Conservation (phyloP, 148 eudicot genomes). For the Bassia scoparia region DNA sequence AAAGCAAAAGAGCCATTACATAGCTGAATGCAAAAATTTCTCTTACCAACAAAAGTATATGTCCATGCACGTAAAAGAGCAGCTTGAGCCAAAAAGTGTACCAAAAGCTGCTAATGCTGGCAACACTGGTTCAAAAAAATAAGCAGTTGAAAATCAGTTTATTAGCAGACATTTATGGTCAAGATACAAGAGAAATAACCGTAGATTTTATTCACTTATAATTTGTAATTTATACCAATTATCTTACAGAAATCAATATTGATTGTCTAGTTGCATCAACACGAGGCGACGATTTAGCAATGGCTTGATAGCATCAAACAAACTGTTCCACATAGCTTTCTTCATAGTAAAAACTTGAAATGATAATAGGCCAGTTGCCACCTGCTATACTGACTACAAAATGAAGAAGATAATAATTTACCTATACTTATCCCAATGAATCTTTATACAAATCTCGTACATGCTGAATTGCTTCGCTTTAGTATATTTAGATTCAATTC, state of each 20-base stretch:
- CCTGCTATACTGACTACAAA: not conserved
- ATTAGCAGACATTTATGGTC: not conserved
- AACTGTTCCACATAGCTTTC: not conserved
- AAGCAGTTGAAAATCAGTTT: not conserved
- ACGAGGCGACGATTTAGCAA: not conserved
- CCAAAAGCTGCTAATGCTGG: conserved; percentile 6
- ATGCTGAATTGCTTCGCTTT: conserved; percentile 77
- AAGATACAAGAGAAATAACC: not conserved
- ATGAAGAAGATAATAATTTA: conserved; percentile 18
- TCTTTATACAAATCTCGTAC: conserved; percentile 69
- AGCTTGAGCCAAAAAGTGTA: not conserved
- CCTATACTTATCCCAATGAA: conserved; percentile 65
- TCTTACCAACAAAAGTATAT: not conserved
- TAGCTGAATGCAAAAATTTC: not conserved
- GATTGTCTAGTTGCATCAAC: not conserved
- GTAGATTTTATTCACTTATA: not conserved
- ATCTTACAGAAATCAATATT: not conserved
- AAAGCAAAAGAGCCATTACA: conserved; percentile 11
- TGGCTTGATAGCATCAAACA: not conserved
- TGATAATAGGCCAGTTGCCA: not conserved
- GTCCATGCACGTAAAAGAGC: not conserved
- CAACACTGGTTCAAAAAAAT: not conserved
- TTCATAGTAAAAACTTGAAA: not conserved
- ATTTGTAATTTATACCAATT: not conserved
- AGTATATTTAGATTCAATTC: conserved; percentile 71